Conservation (phyloP, 306 rosid genomes). For the Trifolium subterraneum region DNA sequence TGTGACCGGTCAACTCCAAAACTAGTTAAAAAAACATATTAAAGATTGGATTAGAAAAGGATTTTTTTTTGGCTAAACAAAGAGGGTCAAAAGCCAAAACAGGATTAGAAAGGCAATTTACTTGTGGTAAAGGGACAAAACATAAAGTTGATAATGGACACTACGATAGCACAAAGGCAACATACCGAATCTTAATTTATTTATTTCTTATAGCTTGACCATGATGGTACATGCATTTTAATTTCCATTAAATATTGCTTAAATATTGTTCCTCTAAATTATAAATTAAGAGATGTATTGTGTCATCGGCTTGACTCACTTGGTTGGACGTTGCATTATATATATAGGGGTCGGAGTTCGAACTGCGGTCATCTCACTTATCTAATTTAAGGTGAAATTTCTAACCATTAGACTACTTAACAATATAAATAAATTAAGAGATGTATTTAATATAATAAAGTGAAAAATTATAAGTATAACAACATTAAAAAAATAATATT, state of each 20-base stretch:
- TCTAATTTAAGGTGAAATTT: too few species aligned
- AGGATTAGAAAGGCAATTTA: constrained; percentile 35
- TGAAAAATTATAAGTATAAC: not conserved
- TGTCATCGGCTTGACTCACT: too few species aligned
- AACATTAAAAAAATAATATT: not conserved
- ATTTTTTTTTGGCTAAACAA: not conserved
- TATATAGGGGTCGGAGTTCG: too few species aligned
- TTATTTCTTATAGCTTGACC: constrained; percentile 26
- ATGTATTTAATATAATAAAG: too few species aligned
- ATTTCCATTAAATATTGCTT: not conserved
- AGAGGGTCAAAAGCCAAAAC: constrained; percentile 8
- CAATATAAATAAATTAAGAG: too few species aligned
- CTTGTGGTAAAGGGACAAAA: constrained; percentile 19
- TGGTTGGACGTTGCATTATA: too few species aligned
- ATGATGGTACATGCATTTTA: constrained; percentile 25
- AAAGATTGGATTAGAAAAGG: constrained; percentile 18
- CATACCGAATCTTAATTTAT: not conserved
- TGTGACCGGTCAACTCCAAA: constrained; percentile 23
- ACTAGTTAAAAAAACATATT: not conserved
- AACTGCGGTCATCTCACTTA: too few species aligned
- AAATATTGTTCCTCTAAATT: too few species aligned
- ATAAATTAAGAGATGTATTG: too few species aligned
- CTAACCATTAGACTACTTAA: too few species aligned
- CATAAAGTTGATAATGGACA: constrained; percentile 39
- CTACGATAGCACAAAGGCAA: constrained; percentile 20